Percentiles rank a stretch among this genome's conserved stretches.
Evolutionary conservation across 345 rosid species (phyloP).

Genomic region (Geranium brycei): DNA sequence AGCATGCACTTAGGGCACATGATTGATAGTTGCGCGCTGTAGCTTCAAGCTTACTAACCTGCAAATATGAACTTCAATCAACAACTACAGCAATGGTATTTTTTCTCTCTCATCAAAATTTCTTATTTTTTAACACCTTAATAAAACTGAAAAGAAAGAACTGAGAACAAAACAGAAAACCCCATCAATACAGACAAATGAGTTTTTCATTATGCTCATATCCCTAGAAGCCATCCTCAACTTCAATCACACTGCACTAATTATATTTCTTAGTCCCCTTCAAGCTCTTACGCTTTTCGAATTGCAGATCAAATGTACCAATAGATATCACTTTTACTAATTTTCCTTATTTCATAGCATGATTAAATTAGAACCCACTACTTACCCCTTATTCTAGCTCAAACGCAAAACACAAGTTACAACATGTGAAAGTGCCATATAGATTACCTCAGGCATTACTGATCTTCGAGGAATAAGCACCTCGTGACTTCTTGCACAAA

Average conservation of each 20-base stretch:
- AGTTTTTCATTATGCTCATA: too few relatives aligned
- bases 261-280: too few relatives aligned
- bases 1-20: conserved; percentile 69
- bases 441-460: conserved; percentile 75
- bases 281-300: too few relatives aligned
- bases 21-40: conserved; percentile 91
- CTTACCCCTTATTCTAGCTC: background rate
- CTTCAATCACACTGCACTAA: too few relatives aligned
- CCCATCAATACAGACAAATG: too few relatives aligned
- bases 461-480: conserved; percentile 90
- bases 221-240: too few relatives aligned
- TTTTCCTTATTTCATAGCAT: background rate
- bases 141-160: background rate
- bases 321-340: too few relatives aligned
- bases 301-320: too few relatives aligned
- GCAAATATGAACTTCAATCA: conserved; percentile 12
- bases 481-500: conserved; percentile 96
- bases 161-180: background rate
- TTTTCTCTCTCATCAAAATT: too few relatives aligned
- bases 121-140: background rate
- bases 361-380: background rate
- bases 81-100: background rate
- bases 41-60: conserved; percentile 84
- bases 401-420: background rate
- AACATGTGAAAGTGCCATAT: background rate